Base-by-base conservation (phyloP, 768 basidiomycete species). In the Tricholoma flavovirens region DNA sequence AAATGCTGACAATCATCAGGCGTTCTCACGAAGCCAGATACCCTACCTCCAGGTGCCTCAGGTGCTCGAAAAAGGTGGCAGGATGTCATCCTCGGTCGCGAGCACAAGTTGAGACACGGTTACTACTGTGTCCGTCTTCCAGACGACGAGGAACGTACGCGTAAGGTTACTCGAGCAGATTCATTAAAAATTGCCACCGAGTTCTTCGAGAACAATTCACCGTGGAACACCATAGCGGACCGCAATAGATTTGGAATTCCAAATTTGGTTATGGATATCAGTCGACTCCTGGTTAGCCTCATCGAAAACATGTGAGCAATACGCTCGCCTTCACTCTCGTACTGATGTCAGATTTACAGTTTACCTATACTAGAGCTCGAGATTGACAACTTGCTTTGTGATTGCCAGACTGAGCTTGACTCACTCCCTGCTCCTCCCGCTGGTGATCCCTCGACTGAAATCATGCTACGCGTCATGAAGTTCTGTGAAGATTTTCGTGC, bases 1-100 rank as follows among this genome's bases (percentile, higher is more conserved):
- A 32, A 32, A 32, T 32, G 30, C 30, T 32, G 30, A 32, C 10
- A 8, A 32, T 32, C 4, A 8, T 0, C 54, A 82, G 80, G 80
- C 49, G 82, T 84, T 3, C 66, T 83, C 29, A 83, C 81, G 4
- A 83, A 83, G 64, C 76, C 78, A 0, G 82, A 83, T 60, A 76
- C 75, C 38, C 64, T 84, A 2, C 65, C 71, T 0, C n/a, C 55
- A 3, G 74, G 76, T 4, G 60, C 74, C 17, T 69, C 66, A 4
- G 67, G 75, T 56, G 54, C 72, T 46, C 68, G 69, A 12, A 56
- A 68, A 22, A 40, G 66, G 21, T 82, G 79, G 77, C 61, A 78
- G 9, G 74, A 76, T 46, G 67, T 77, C 8, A 64, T 78, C 3
- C 71, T 75, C 61, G 75, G 72, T 33, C 63, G 66, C 14, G 64